Percentiles rank a stretch among this genome's conserved stretches.
Evolutionary conservation across 352 stramenopile species (phyloP).

Genomic region (Pythium sp.): DNA sequence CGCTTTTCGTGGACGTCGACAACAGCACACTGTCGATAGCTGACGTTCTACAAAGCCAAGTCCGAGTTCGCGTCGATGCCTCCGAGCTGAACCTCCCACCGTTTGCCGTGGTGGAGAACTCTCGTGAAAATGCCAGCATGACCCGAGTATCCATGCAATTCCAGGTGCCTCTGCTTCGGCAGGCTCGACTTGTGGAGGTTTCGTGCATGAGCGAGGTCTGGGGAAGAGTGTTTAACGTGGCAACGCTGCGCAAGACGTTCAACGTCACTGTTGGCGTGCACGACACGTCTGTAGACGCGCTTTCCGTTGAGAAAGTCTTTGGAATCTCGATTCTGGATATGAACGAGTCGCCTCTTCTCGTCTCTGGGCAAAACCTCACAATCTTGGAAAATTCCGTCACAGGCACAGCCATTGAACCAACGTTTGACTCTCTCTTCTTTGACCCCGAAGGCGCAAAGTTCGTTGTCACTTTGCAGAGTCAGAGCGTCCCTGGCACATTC

Average conservation of each 20-base stretch:
- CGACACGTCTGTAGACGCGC: slow-evolving; percentile 29
- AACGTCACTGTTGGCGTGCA: slow-evolving; percentile 30
- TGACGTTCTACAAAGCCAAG: slow-evolving; percentile 4
- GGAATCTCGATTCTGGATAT: slow-evolving; percentile 14
- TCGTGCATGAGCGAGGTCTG: slow-evolving; percentile 28
- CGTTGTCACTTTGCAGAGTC: slow-evolving; percentile 19
- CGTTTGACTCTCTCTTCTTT: slow-evolving; percentile 11
- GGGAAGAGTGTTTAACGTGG: slow-evolving; percentile 33
- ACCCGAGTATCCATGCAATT: not conserved
- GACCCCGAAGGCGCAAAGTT: slow-evolving; percentile 12
- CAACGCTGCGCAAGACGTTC: slow-evolving; percentile 37
- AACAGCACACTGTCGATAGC: not conserved
- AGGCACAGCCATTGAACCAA: not conserved
- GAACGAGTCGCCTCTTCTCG: slow-evolving; percentile 8
- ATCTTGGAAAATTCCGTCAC: slow-evolving; percentile 5
- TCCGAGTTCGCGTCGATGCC: not conserved
- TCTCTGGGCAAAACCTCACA: not conserved
- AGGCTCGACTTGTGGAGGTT: slow-evolving; percentile 24
- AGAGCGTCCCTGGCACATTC: slow-evolving; percentile 37
- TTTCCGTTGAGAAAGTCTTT: slow-evolving; percentile 20
- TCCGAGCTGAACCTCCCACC: not conserved
- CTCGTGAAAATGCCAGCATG: not conserved
- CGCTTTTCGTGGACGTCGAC: not conserved
- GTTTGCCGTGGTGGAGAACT: not conserved
- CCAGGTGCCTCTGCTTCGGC: slow-evolving; percentile 8